A percentile compares a stretch with the other conserved stretches of the same genome.
Evolutionary conservation across 2,329 filamentous ascomycete species (phyloP).

Genomic region (Scytalidium sp.): DNA sequence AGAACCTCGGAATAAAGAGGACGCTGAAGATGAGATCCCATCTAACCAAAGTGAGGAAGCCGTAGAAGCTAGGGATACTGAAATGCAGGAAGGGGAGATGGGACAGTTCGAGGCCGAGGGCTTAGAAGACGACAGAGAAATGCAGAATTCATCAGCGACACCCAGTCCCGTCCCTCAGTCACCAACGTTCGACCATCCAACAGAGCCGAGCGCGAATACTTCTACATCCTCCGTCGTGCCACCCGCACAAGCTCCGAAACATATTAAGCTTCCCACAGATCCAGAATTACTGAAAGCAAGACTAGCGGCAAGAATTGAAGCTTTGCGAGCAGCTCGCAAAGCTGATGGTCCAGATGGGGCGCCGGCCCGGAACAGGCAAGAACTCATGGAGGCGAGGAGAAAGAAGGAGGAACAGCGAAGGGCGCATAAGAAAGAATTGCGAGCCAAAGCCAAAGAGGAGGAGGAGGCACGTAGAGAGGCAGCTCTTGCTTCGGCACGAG

Average conservation of each 20-base stretch:
- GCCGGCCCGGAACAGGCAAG: constrained; percentile 80
- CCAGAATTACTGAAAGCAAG: constrained; percentile 74
- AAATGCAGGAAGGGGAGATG: constrained; percentile 31
- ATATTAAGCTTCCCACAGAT: constrained; percentile 66
- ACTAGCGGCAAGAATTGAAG: constrained; percentile 79
- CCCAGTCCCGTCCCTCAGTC: constrained; percentile 54
- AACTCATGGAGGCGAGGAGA: constrained; percentile 85
- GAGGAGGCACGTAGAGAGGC: constrained; percentile 67
- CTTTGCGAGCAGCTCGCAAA: constrained; percentile 80
- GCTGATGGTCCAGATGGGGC: constrained; percentile 81
- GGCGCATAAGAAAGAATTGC: constrained; percentile 82
- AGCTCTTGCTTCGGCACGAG: constrained; percentile 55
- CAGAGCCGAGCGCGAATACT: constrained; percentile 56
- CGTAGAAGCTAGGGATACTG: constrained; percentile 15
- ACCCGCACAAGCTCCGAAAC: constrained; percentile 59
- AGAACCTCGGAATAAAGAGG: constrained; percentile 12
- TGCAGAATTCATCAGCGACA: constrained; percentile 33
- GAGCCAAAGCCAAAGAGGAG: constrained; percentile 73
- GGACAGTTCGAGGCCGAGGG: constrained; percentile 44
- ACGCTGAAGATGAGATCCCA: constrained; percentile 19
- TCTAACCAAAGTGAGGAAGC: constrained; percentile 10
- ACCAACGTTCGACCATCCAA: constrained; percentile 56
- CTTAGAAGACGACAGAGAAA: constrained; percentile 45
- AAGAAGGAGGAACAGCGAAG: constrained; percentile 85
- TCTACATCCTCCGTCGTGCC: constrained; percentile 67